Base-by-base conservation (phyloP, 2,329 filamentous ascomycete species). In the Microdochium bolleyi region DNA sequence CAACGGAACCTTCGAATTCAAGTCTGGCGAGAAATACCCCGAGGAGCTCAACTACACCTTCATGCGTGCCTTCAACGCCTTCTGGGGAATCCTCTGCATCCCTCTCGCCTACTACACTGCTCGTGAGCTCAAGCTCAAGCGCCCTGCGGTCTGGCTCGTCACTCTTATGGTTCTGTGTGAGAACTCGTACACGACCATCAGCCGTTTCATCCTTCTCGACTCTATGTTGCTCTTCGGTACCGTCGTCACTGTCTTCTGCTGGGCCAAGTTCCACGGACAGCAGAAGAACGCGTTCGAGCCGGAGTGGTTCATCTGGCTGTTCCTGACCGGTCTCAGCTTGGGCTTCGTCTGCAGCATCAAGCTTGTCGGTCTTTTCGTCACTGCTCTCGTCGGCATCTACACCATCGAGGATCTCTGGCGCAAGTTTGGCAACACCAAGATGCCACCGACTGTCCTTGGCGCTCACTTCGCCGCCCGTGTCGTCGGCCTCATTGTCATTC, bases 1-100 rank as follows among this genome's bases (percentile, higher is more conserved):
- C 78, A 99, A 99, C 76, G 94, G 94, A 54, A 95, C 92, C 3
- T 99, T 99, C 73, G 94, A 99, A 67, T 99, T 99, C 81, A 99
- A 99, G 73, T 97, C 92, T 52, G 94, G 94, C 68, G 94, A 97
- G 67, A 91, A 83, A 52, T 99, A 99, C 69, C 94, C 94, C 11
- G 83, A 85, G 61, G 90, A 97, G 64, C 79, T 99, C 66, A 87
- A 99, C 77, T 99, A 95, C 71, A 95, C 92, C 62, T 96, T 96
- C 67, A 99, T 99, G 95, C 89, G 94, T 62, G 81, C 92, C 56
- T 99, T 99, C 82, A 99, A 97, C 70, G 88, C 92, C 58, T 83
- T 90, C 57, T 99, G 97, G 68, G 94, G 94, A 55, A 92, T 92
- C 56, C 77, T 94, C 55, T 96, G 90, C 66, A 85, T 99, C 49